Evolutionary conservation across 1,284 basidiomycete species (phyloP).

Genomic region (Irpex sp.): DNA sequence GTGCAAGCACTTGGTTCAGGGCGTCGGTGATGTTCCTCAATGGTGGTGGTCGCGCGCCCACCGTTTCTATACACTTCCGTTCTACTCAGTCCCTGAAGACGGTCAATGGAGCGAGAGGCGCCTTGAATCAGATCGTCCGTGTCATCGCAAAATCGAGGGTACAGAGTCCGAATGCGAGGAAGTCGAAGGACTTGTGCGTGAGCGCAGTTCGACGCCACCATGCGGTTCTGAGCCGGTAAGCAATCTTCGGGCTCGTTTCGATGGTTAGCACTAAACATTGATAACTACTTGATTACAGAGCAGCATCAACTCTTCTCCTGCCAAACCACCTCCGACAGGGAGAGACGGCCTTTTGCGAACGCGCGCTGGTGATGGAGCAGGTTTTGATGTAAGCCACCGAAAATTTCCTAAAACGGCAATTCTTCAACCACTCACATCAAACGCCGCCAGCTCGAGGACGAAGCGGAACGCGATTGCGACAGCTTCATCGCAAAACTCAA

Average conservation of each 20-base stretch:
- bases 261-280: neutral
- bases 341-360: neutral
- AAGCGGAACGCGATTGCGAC: neutral
- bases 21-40: neutral
- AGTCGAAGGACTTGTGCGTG: neutral
- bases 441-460: neutral
- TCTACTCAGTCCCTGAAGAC: conserved; percentile 12
- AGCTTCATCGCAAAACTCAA: neutral
- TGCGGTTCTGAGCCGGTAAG: neutral
- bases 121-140: neutral
- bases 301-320: neutral
- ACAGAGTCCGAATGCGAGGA: neutral
- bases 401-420: neutral
- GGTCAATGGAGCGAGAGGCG: neutral
- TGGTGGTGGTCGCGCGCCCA: conserved; percentile 11
- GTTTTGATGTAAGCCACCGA: conserved; percentile 2
- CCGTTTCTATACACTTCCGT: conserved; percentile 12
- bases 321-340: conserved; percentile 3
- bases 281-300: neutral
- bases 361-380: neutral
- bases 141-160: neutral
- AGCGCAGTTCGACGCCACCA: neutral
- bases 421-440: neutral
- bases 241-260: neutral
- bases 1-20: conserved; percentile 18